These are phyloP conservation scores for Phlebiopsis gigantea DNA, from an alignment of 768 basidiomycete genomes.

Conservation along the genomic window DNA sequence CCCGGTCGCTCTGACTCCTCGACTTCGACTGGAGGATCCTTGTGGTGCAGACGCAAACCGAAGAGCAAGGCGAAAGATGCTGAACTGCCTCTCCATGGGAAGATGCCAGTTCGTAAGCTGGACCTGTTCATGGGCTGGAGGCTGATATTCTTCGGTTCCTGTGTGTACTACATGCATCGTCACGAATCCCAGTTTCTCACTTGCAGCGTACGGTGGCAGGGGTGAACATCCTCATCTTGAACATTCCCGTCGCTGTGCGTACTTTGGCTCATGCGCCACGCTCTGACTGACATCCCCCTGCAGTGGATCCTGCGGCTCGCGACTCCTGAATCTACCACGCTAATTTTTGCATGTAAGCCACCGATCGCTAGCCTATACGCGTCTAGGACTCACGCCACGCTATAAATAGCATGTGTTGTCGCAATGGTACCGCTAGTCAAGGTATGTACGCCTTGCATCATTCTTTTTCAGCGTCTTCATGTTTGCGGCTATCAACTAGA, in stretches of 20 bases:
- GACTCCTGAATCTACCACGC: slow-evolving; percentile 40
- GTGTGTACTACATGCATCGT: slow-evolving; percentile 30
- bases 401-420: slow-evolving; percentile 49
- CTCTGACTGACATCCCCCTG: background rate
- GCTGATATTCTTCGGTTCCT: slow-evolving; percentile 49
- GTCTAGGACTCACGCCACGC: background rate
- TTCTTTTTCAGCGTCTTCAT: background rate
- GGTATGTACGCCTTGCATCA: slow-evolving; percentile 29
- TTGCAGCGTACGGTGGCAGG: slow-evolving; percentile 33
- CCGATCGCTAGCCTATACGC: background rate
- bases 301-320: slow-evolving; percentile 55
- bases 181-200: background rate
- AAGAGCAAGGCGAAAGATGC: slow-evolving; percentile 8
- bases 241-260: slow-evolving; percentile 67
- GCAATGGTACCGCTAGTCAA: slow-evolving; percentile 78
- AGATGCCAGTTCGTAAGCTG: slow-evolving; percentile 4
- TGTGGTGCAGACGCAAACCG: slow-evolving; percentile 9
- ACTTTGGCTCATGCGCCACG: background rate
- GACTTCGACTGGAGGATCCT: slow-evolving; percentile 4
- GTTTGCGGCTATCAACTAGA: slow-evolving; percentile 29
- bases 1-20: background rate
- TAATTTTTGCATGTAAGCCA: slow-evolving; percentile 59
- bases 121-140: slow-evolving; percentile 45
- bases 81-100: background rate
- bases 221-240: slow-evolving; percentile 62